Evolutionary conservation across 1,284 basidiomycete species (phyloP), one percentile per base, ranked within the genome.

Genomic region (Paramarasmius palmivorus): DNA sequence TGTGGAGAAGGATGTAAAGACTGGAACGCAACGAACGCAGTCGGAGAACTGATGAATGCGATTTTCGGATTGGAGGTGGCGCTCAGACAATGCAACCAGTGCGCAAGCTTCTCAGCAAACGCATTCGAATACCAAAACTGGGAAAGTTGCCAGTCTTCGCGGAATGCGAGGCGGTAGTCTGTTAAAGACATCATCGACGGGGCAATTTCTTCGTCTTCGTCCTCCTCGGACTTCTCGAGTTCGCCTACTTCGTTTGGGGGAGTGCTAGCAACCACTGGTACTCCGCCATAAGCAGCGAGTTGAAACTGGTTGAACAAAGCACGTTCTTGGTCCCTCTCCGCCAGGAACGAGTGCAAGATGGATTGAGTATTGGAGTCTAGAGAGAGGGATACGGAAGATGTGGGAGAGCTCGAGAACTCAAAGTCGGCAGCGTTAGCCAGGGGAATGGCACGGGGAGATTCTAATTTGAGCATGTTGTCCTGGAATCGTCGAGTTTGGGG

Each of bases 91-190:
- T n/a, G n/a, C n/a, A n/a, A n/a, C n/a, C n/a, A n/a, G n/a, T 63
- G 57, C 2, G 74, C 73, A 6, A 76, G 63, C 15, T 60, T 64
- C 23, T 67, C 67, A 5, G 75, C 73, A 52, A 72, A 76, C 17
- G 62, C 41, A 6, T 72, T 73, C 8, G 69, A 65, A 52, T 77
- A 77, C 74, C 75, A 76, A 53, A 76, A 77, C 61, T 77, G 75
- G 59, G 73, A 76, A 36, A 76, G 67, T 59, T 77, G 74, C 75
- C 75, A 77, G 62, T 77, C 73, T 64, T 76, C 75, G 19, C 71
- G 66, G 50, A 77, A 77, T 9, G 72, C 68, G 26, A 62, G 57
- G 25, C 68, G 66, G 55, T 73, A 77, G 52, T 76, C 74, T 38
- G 73, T 68, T 9, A 76, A 71, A 53, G 66, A 73, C 56, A 76